Evolutionary conservation across 257 asterid genomes (phyloP).

Genomic region (Nicotiana noctiflora): DNA sequence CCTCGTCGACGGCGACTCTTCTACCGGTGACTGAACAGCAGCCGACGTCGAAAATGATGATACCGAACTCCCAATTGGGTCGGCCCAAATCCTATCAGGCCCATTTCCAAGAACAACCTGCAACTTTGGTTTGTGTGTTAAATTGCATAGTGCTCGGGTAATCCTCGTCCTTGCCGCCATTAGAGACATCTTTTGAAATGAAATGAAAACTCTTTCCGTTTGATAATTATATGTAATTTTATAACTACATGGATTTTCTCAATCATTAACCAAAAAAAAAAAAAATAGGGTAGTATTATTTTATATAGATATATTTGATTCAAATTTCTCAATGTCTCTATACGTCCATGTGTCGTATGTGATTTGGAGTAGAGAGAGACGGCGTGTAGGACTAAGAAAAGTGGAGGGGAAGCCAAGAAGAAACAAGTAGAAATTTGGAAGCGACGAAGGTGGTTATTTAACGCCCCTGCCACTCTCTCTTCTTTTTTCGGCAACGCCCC

Average conservation of each 20-base stretch:
- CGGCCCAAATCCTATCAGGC: not conserved
- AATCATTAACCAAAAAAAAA: not conserved
- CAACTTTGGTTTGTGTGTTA: not conserved
- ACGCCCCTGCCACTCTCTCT: not conserved
- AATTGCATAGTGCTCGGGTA: not conserved
- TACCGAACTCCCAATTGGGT: not conserved
- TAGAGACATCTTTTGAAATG: not conserved
- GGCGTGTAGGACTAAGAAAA: not conserved
- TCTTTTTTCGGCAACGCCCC: too few species aligned
- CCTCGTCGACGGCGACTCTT: constrained; percentile 13
- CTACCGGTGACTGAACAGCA: constrained; percentile 4
- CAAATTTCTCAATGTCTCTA: not conserved
- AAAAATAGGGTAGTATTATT: not conserved
- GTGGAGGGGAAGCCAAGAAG: not conserved
- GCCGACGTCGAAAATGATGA: constrained; percentile 16
- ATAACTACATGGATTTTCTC: not conserved
- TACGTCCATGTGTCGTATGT: not conserved
- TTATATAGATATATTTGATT: not conserved
- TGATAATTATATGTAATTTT: not conserved
- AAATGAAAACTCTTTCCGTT: not conserved
- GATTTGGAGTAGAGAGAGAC: not conserved
- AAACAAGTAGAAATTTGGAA: not conserved
- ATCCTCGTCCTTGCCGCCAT: constrained; percentile 14
- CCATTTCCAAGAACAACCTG: not conserved
- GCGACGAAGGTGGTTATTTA: not conserved